These are phyloP conservation scores for Schwanniomyces polymorphus DNA, from an alignment of 805 yeast species.

Conservation along the genomic window DNA sequence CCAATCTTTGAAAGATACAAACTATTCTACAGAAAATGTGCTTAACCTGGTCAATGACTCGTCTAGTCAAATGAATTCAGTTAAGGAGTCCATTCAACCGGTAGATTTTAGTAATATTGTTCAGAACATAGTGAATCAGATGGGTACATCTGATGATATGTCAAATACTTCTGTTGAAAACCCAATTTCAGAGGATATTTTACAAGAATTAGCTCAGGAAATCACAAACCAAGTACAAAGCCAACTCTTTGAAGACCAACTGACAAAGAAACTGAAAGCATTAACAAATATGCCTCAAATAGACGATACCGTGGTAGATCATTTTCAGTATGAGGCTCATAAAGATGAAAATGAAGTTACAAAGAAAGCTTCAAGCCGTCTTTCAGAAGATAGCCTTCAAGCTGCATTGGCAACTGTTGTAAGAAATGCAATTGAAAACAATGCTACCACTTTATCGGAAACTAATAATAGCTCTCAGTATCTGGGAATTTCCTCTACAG, in stretches of 20 bases:
- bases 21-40: not conserved
- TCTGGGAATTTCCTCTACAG: not conserved
- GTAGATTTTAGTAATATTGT: constrained; percentile 23
- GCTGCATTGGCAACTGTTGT: constrained; percentile 58
- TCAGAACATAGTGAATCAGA: constrained; percentile 23
- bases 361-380: not conserved
- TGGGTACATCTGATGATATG: constrained; percentile 11
- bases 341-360: constrained; percentile 15
- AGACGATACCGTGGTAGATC: constrained; percentile 36
- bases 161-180: constrained; percentile 1
- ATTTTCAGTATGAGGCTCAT: constrained; percentile 34
- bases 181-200: constrained; percentile 19
- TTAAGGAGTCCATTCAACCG: not conserved
- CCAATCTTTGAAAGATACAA: not conserved
- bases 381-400: constrained; percentile 29
- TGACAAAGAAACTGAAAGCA: constrained; percentile 5
- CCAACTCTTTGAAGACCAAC: constrained; percentile 17
- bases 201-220: constrained; percentile 29
- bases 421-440: constrained; percentile 38
- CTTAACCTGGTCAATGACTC: not conserved
- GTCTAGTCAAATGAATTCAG: not conserved
- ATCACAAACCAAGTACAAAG: constrained; percentile 30
- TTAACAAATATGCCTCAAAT: constrained; percentile 27
- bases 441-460: constrained; percentile 2
- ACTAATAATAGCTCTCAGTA: not conserved